Base-by-base conservation (phyloP, 1,139 yeast genomes). In the Oligophagozyma castellii region DNA sequence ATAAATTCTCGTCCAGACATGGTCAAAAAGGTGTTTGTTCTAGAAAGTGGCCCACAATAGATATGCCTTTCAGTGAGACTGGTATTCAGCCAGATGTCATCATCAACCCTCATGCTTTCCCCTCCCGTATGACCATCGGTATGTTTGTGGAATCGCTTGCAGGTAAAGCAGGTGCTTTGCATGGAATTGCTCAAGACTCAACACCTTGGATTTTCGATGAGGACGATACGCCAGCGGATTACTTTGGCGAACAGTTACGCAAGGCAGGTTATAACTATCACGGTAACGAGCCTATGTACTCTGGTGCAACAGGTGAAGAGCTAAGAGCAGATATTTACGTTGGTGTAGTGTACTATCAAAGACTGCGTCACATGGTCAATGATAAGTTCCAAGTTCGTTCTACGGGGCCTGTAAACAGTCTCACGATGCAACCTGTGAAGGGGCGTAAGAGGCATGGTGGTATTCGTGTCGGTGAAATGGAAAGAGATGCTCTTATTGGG, bases 11-110 rank as follows among this genome's bases (percentile, higher is more conserved):
- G 5, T 86, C 96, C 14, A 75, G 98, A 59, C 98, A 89, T 63
- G 98, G 98, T 37, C 99, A 89, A 60, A 89, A 89, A 61, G 99
- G 99, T 71, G 98, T 89, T 37, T 89, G 96, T 61, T 86, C 96
- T 10, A 79, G 95, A 56, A 89, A 86, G 58, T 89, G 96, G 95
- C 98, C 96, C 15, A 76, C 83, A 30, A 66, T 80, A 39, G 98
- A 89, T 54, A 76, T 89, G 94, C 99, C 99, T 35, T 89, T 89
- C 61, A 72, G 84, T 40, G 98, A 89, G 59, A 64, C 79, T 21
- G 98, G 98, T 48, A 86, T 89, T 38, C 95, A 81, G 55, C 98
- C 98, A 1, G 98, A 89, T 60, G 81, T 89, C 43, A 89, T 89
- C 50, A 89, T 89, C 50, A 89, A 89, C 54, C 98, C 98, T 3